Base-by-base conservation (phyloP, 2,329 filamentous ascomycete species). In the Anthostomella pinea region DNA sequence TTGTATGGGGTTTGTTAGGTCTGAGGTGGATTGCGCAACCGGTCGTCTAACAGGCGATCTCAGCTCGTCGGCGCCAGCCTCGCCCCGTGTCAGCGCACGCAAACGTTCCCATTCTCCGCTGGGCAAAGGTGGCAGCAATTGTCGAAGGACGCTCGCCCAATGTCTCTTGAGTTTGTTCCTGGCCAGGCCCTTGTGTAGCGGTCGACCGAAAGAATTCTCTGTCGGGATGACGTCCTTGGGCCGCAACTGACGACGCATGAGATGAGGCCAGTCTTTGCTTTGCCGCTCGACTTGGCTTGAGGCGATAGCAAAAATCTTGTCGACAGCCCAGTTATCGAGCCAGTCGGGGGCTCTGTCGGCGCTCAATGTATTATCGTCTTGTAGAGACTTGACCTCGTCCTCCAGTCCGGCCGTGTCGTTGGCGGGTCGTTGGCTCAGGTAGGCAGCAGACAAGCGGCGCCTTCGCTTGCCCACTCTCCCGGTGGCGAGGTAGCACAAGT, bases 31-130 rank as follows among this genome's bases (percentile, higher is more conserved):
- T 17, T 23, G 45, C 1, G 59, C 64, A 9, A 64, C 48, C 0
- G 59, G 39, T 18, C 69, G 55, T 20, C 66, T 56, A 2, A 44
- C 26, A 15, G 70, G 68, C 2, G 70, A 46, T 13, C 39, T 49
- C 60, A 67, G 70, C 20, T 66, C 57, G 3, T 44, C 41, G 14
- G 42, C 33, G 30, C 52, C 49, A 3, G 66, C 65, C 17, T 59
- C 58, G 2, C 71, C 77, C 6, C 50, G 44, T 3, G 66, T 66
- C 22, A 83, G 48, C 16, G 59, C 57, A n/a, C 58, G 58, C n/a
- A 83, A 57, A 10, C 68, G 52, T 10, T 80, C 65, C 77, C 77
- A 83, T 51, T 82, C 75, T 13, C 63, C 60, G 18, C 55, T 59
- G 6, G 67, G 66, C 11, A 83, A 39, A 0, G 79, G 79, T n/a